phyloP scores from a whole-genome alignment of 2,329 filamentous ascomycete species.

The Neofusicoccum cordaticola region DNA sequence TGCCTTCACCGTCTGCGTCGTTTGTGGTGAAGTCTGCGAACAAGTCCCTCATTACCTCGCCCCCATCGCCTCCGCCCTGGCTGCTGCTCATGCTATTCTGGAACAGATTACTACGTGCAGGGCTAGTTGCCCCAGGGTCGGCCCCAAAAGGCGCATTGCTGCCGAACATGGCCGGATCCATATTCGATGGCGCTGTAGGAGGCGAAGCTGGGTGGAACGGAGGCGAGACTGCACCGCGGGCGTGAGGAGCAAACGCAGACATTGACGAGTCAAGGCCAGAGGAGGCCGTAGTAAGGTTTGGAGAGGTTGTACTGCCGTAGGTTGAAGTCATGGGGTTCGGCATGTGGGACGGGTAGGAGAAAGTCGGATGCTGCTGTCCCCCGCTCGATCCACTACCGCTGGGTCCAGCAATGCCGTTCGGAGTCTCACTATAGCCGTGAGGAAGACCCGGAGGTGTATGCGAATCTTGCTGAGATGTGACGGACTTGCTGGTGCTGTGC shows the following conservation, averaged over 20 bases:
- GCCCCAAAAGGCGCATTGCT: conserved; percentile 23
- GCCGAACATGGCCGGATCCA: conserved; percentile 39
- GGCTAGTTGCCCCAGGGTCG: conserved; percentile 27
- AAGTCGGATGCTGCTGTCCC: conserved; percentile 2
- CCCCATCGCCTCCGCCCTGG: conserved; percentile 21
- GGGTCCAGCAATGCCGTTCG: background rate
- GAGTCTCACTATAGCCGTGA: conserved; percentile 19
- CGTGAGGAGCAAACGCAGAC: conserved; percentile 11
- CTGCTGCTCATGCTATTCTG: conserved; percentile 34
- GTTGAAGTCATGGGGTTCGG: background rate
- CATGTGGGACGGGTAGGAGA: conserved; percentile 9
- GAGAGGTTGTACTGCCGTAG: conserved; percentile 3
- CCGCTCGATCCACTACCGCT: background rate
- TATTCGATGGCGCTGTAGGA: conserved; percentile 14
- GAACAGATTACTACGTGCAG: conserved; percentile 34
- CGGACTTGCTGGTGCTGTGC: conserved; percentile 28
- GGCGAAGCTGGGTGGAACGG: conserved; percentile 12
- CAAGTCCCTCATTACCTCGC: conserved; percentile 9
- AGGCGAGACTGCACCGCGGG: background rate
- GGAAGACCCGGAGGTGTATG: conserved; percentile 39
- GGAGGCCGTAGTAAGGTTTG: background rate
- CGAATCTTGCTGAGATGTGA: conserved; percentile 28
- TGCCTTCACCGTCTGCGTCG: conserved; percentile 11
- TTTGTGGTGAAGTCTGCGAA: conserved; percentile 18
- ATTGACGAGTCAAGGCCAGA: conserved; percentile 2